Evolutionary conservation across 441 rosid genomes (phyloP).

Genomic region (Raphanus hybrid): DNA sequence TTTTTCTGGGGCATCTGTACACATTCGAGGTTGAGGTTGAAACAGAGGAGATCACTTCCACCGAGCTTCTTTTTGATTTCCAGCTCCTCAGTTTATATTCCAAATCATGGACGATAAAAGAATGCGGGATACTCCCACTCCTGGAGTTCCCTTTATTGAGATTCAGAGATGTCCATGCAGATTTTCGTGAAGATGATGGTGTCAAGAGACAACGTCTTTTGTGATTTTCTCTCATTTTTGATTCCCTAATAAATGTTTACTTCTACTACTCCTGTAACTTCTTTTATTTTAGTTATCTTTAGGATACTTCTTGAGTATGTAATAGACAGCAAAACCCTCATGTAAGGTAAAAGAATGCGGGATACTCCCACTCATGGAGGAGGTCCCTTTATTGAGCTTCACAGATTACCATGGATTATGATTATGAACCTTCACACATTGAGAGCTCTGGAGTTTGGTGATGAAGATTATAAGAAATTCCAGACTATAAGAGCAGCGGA

Average conservation of each 20-base stretch:
- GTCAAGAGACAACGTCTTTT: background rate
- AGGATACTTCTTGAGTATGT: no score
- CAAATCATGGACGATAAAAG: background rate
- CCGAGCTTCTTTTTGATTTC: background rate
- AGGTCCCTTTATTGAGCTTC: no score
- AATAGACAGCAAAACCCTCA: no score
- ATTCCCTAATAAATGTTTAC: background rate
- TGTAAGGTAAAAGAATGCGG: no score
- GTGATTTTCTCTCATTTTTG: background rate
- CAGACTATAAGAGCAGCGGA: no score
- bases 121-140: constrained; percentile 7
- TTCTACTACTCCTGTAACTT: background rate
- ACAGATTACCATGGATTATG: no score
- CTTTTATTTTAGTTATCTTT: no score
- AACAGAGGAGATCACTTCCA: constrained; percentile 12
- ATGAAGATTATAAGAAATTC: no score
- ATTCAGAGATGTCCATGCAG: no score
- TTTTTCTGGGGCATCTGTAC: background rate
- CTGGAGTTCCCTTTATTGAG: background rate
- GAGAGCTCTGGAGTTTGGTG: no score
- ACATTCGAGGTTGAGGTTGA: background rate
- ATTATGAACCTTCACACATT: no score
- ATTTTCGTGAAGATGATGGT: background rate
- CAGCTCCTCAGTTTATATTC: background rate
- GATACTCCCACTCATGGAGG: no score